Evolutionary conservation across 345 rosid genomes (phyloP).

Genomic region (Eucalyptus pauciflora): DNA sequence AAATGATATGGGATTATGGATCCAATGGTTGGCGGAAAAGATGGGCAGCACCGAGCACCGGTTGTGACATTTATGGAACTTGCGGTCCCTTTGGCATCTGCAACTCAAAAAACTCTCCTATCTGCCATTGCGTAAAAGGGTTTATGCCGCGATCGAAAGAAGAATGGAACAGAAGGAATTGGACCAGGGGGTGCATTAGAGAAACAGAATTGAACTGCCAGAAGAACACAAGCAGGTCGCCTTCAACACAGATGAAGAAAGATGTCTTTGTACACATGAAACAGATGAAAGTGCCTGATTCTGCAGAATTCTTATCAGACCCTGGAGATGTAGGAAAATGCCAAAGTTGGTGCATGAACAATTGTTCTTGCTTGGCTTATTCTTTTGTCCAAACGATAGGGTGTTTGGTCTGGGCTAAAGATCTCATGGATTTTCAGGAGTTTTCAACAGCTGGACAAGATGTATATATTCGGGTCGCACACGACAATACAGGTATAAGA

Average conservation of each 20-base stretch:
- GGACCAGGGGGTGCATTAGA: constrained; percentile 3
- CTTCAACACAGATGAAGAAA: neutral
- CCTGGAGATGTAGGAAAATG: neutral
- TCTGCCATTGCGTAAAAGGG: constrained; percentile 12
- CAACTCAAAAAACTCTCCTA: neutral
- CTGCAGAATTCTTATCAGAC: neutral
- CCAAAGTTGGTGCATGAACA: constrained; percentile 7
- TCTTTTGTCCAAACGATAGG: neutral
- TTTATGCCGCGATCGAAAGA: constrained; percentile 2
- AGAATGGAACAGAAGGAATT: neutral
- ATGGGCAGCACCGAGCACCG: neutral
- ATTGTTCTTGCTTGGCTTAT: constrained; percentile 3
- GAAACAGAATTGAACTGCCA: neutral
- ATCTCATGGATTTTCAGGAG: neutral
- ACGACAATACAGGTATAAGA: neutral
- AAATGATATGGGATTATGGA: neutral
- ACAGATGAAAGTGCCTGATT: neutral
- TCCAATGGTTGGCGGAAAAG: neutral
- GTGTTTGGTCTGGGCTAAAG: neutral
- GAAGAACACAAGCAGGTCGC: neutral
- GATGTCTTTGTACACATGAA: neutral
- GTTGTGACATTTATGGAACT: constrained; percentile 2
- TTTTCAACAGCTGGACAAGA: neutral
- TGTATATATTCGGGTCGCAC: neutral
- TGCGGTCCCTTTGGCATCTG: constrained; percentile 16